Conservation (phyloP, 805 yeast species). For the Starmerella vaccinii region DNA sequence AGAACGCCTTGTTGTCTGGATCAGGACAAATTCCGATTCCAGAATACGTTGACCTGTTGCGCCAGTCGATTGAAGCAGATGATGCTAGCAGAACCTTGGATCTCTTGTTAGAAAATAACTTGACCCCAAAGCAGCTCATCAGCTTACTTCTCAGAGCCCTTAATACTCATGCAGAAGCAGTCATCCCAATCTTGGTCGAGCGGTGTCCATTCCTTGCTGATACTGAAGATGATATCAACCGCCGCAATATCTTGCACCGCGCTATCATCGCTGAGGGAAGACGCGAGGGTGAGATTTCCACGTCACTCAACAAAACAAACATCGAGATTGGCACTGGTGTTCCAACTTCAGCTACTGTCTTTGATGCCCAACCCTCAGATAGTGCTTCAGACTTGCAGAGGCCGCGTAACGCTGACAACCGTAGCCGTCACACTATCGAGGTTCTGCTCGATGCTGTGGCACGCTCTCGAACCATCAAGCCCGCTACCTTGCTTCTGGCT, state of each 20-base stretch:
- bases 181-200: constrained; percentile 42
- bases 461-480: not conserved
- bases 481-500: constrained; percentile 38
- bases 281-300: not conserved
- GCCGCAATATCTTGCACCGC: constrained; percentile 77
- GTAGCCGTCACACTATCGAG: not conserved
- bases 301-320: not conserved
- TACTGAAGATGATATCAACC: constrained; percentile 64
- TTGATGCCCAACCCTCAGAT: not conserved
- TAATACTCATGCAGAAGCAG: constrained; percentile 46
- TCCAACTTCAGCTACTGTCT: not conserved
- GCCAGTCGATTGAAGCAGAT: constrained; percentile 33
- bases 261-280: constrained; percentile 51
- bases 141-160: constrained; percentile 22
- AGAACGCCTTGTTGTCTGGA: not conserved
- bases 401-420: not conserved
- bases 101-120: constrained; percentile 35
- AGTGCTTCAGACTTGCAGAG: not conserved
- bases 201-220: constrained; percentile 18
- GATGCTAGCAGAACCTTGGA: constrained; percentile 37
- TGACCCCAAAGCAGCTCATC: constrained; percentile 40
- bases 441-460: not conserved
- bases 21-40: not conserved
- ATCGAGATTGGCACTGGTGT: constrained; percentile 14
- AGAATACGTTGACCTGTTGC: constrained; percentile 11